A percentile compares a stretch with the other conserved stretches of the same genome.
phyloP scores from a whole-genome alignment of 352 stramenopile species.

The Pseudoperonospora humuli region DNA sequence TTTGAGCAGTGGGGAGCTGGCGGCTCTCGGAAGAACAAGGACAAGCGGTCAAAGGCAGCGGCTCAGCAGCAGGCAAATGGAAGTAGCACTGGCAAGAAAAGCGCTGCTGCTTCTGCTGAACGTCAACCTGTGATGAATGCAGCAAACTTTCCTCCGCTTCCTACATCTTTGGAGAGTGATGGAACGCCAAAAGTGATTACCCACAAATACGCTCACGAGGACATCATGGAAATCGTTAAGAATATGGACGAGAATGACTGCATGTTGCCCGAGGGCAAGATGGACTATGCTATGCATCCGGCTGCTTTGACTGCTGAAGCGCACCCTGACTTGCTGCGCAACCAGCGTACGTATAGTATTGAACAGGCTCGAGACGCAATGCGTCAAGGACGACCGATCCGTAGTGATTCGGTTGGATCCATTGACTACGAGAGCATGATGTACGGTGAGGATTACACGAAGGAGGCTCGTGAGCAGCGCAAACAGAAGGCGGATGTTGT shows the following conservation, averaged over 20 bases:
- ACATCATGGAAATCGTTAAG: conserved; percentile 90
- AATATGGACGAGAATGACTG: conserved; percentile 86
- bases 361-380: conserved; percentile 87
- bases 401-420: conserved; percentile 79
- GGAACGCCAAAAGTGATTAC: conserved; percentile 41
- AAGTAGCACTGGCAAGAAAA: conserved; percentile 27
- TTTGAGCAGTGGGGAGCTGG: conserved; percentile 38
- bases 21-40: conserved; percentile 50
- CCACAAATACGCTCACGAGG: conserved; percentile 79
- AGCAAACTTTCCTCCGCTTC: conserved; percentile 77
- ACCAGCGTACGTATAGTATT: conserved; percentile 90
- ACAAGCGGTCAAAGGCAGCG: conserved; percentile 43
- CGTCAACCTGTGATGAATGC: conserved; percentile 74
- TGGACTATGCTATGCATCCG: conserved; percentile 78
- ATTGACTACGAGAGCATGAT: conserved; percentile 88
- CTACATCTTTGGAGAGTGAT: conserved; percentile 31
- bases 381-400: conserved; percentile 82
- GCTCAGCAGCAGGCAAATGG: conserved; percentile 27
- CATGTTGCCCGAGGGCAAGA: conserved; percentile 56
- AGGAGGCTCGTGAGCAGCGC: conserved; percentile 69
- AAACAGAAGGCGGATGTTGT: conserved; percentile 27
- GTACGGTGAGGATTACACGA: conserved; percentile 87
- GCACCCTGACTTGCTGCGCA: conserved; percentile 82
- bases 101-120: conserved; percentile 21
- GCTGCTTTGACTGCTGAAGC: conserved; percentile 65